Base-by-base conservation (phyloP, 345 rosid species). In the Eucalyptus erythrocorys region DNA sequence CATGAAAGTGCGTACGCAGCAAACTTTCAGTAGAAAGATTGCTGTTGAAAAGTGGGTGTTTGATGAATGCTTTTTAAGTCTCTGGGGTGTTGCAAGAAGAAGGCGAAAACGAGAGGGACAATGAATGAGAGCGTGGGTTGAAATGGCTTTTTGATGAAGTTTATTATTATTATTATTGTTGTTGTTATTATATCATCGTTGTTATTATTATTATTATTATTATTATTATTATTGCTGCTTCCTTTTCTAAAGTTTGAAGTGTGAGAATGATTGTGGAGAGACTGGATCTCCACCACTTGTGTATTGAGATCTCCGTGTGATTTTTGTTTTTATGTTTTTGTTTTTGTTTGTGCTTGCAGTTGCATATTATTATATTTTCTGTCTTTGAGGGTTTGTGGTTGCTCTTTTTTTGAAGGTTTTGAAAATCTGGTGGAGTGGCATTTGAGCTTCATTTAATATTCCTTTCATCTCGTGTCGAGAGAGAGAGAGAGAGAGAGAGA, bases 221-320 rank as follows among this genome's bases (percentile, higher is more conserved):
- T 47, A 17, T 84, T 15, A 43, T 50, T 32, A 48, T 15, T 13
- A 22, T 24, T 55, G 16, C 13, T 59, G 22, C 68, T 87, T 87
- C 42, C 2, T 37, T 30, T 12, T 43, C 42, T n/a, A 49, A 55
- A 48, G 64, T 86, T 50, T 86, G 27, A 50, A 86, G 42, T 34
- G 47, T 47, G 88, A 48, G 42, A 47, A 66, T 34, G 86, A 49
- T 51, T 80, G 66, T 40, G 87, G 89, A 87, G 88, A 88, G 90
- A 87, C 81, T 91, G 89, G 91, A 91, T 94, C 86, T 90, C 86
- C 87, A 91, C 95, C 97, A 95, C 95, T 94, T 90, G 90, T 59
- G 51, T 27, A 8, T 68, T 66, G 88, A 91, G 90, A 90, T 92
- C 91, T 88, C 86, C 86, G 55, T 48, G 22, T 61, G 92, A 57